A percentile compares a stretch with the other conserved stretches of the same genome.
phyloP scores from a whole-genome alignment of 495 filamentous ascomycete genomes.

The Evernia prunastri region DNA sequence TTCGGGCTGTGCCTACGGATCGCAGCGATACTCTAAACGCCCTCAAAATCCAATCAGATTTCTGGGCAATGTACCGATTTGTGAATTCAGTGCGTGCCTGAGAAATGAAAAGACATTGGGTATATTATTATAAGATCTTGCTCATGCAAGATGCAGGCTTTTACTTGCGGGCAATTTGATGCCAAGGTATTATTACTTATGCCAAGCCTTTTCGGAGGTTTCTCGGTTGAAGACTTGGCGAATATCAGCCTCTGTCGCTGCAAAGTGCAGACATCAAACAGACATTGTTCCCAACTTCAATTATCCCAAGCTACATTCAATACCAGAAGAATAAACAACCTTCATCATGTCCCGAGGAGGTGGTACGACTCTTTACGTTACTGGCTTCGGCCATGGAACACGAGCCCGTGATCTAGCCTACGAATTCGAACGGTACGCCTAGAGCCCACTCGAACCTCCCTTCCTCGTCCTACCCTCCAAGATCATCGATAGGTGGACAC shows the following conservation, averaged over 20 bases:
- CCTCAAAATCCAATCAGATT: background rate
- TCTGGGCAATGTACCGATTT: too few species aligned
- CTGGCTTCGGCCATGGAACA: constrained; percentile 97
- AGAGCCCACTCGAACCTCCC: constrained; percentile 35
- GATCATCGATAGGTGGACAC: constrained; percentile 32
- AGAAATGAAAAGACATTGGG: background rate
- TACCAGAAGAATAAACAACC: background rate
- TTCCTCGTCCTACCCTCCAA: constrained; percentile 27
- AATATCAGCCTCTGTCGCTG: background rate
- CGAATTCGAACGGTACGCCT: constrained; percentile 99
- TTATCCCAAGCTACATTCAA: background rate
- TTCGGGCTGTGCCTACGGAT: constrained; percentile 7
- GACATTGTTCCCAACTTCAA: background rate
- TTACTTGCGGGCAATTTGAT: too few species aligned
- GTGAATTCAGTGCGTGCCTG: background rate
- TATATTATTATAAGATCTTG: background rate
- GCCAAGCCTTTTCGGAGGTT: too few species aligned
- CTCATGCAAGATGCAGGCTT: background rate
- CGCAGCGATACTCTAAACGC: background rate
- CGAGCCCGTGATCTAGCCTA: constrained; percentile 99
- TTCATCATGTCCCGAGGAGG: constrained; percentile 78
- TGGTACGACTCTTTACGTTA: constrained; percentile 92
- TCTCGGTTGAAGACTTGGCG: background rate
- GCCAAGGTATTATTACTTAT: too few species aligned
- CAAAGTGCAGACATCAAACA: background rate